Conservation (phyloP, 345 rosid species). For the Durio zibethinus region DNA sequence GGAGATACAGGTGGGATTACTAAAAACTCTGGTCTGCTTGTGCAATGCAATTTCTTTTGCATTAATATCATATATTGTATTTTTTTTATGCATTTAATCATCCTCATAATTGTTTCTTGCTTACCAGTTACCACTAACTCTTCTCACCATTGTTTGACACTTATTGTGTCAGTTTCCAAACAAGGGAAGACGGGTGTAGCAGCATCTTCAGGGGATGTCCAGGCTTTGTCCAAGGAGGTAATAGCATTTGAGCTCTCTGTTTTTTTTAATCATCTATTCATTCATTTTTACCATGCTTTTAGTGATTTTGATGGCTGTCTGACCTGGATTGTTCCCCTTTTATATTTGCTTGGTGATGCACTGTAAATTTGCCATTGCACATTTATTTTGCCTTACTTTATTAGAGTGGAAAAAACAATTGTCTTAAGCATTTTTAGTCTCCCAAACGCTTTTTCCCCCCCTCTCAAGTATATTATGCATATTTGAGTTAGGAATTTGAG, state of each 20-base stretch:
- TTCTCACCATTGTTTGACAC: not conserved
- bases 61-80: not conserved
- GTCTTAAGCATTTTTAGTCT: not conserved
- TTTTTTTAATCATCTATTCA: not conserved
- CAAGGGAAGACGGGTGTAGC: constrained; percentile 39
- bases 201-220: constrained; percentile 46
- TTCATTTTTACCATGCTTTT: not conserved
- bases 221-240: constrained; percentile 84
- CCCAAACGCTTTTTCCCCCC: not conserved
- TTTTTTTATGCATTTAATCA: not conserved
- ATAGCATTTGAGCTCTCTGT: not conserved
- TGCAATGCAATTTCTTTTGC: not conserved
- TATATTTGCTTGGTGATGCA: not conserved
- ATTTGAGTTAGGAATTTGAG: not conserved
- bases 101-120: not conserved
- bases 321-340: not conserved
- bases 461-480: not conserved
- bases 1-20: constrained; percentile 27
- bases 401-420: not conserved
- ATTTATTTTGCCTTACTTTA: not conserved
- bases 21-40: constrained; percentile 37
- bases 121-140: not conserved
- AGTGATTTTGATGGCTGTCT: not conserved
- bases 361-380: not conserved
- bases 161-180: constrained; percentile 48